Evolutionary conservation across 2,329 filamentous ascomycete genomes (phyloP).

Genomic region (Claviceps maximensis): DNA sequence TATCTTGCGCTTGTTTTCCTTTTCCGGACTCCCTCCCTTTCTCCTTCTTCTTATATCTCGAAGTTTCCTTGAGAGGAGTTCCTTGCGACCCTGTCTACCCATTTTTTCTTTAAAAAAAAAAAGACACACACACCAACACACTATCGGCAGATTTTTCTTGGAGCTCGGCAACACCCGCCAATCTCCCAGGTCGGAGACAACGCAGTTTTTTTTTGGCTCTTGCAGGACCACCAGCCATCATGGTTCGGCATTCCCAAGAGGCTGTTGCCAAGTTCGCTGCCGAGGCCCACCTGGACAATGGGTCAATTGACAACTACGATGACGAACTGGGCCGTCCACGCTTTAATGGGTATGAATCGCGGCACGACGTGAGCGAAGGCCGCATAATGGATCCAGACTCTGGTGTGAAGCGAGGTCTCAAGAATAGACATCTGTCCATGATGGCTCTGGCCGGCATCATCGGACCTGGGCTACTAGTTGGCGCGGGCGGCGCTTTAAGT

Average conservation of each 20-base stretch:
- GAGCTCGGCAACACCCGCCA: too few relatives aligned
- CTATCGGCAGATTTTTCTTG: too few relatives aligned
- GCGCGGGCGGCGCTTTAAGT: constrained; percentile 54
- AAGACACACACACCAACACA: too few relatives aligned
- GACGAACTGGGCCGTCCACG: constrained; percentile 7
- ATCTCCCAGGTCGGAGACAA: too few relatives aligned
- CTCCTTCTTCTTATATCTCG: too few relatives aligned
- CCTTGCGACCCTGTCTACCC: too few relatives aligned
- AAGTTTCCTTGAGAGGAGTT: neutral
- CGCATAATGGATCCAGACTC: constrained; percentile 43
- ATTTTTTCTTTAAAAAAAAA: too few relatives aligned
- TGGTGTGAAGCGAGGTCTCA: constrained; percentile 55
- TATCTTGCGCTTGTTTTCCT: neutral
- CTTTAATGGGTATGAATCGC: constrained; percentile 8
- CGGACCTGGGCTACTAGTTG: constrained; percentile 60
- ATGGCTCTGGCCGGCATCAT: constrained; percentile 50
- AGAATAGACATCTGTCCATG: constrained; percentile 55
- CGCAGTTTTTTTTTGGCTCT: too few relatives aligned
- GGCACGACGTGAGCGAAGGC: constrained; percentile 18
- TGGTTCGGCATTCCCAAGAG: neutral
- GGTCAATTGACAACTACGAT: constrained; percentile 10
- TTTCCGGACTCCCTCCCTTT: too few relatives aligned
- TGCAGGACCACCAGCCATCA: constrained; percentile 1
- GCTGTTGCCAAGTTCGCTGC: neutral
- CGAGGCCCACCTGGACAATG: constrained; percentile 5